Percentiles rank a stretch among this genome's conserved stretches.
Conservation (phyloP, 345 rosid species). For the Eucalyptus marginata region DNA sequence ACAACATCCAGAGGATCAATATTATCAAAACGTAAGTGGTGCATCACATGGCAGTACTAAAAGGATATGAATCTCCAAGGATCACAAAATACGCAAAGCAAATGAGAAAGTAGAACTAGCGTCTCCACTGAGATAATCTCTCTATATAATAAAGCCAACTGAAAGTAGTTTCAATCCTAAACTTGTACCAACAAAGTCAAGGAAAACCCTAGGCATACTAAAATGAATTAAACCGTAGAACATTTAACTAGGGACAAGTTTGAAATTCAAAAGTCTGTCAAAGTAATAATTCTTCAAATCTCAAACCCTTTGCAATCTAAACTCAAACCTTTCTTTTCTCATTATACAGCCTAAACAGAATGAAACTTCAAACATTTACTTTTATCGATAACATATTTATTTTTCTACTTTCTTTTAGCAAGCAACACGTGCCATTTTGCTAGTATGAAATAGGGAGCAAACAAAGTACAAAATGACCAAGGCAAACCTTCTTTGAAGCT, state of each 20-base stretch:
- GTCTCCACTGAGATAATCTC: background rate
- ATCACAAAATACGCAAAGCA: background rate
- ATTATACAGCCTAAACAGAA: background rate
- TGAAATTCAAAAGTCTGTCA: background rate
- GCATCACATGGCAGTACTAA: background rate
- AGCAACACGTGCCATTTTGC: background rate
- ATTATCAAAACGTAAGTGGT: background rate
- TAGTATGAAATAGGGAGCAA: background rate
- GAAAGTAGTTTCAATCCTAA: background rate
- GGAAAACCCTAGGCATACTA: background rate
- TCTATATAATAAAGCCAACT: background rate
- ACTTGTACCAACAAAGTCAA: background rate
- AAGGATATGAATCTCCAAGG: background rate
- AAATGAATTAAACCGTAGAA: background rate
- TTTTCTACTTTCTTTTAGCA: background rate
- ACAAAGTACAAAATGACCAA: background rate
- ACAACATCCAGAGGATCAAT: background rate
- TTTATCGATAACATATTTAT: background rate
- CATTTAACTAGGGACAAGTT: background rate
- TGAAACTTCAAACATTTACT: background rate
- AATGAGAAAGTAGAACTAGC: background rate
- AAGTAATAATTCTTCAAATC: background rate
- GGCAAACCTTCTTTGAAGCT: conserved; percentile 56
- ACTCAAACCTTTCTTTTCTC: background rate
- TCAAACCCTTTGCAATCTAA: background rate